A percentile compares a stretch with the other conserved stretches of the same genome.
phyloP scores from a whole-genome alignment of 192 early-diverging fungal genomes.

The Piromyces finnis region DNA sequence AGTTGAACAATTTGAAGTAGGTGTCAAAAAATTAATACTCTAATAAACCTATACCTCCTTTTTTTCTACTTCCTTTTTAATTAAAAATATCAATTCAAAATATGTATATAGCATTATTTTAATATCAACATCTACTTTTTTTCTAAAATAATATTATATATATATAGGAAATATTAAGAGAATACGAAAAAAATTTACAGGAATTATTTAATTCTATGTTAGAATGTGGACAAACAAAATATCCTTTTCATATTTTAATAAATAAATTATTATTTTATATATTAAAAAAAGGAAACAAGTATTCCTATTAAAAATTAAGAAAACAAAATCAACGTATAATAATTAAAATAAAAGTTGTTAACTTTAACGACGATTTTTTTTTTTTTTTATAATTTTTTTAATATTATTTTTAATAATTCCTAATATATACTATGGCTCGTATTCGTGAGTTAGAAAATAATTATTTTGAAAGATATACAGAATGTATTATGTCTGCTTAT shows the following conservation, averaged over 20 bases:
- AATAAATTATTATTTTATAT: too few relatives aligned
- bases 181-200: conserved; percentile 42
- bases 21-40: too few relatives aligned
- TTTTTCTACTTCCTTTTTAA: too few relatives aligned
- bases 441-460: conserved; percentile 41
- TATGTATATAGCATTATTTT: too few relatives aligned
- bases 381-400: neutral
- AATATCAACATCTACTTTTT: too few relatives aligned
- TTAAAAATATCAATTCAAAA: too few relatives aligned
- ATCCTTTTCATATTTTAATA: neutral
- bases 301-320: too few relatives aligned
- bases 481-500: conserved; percentile 20
- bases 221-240: conserved; percentile 20
- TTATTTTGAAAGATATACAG: conserved; percentile 30
- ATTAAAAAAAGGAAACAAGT: too few relatives aligned
- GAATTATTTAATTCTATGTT: conserved; percentile 21
- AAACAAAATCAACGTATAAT: too few relatives aligned
- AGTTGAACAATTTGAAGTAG: conserved; percentile 42
- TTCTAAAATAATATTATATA: too few relatives aligned
- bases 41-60: too few relatives aligned
- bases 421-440: conserved; percentile 15
- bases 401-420: neutral
- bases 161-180: conserved; percentile 27
- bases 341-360: neutral
- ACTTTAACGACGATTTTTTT: neutral